Percentiles rank a stretch among this genome's conserved stretches.
These are phyloP conservation scores for Saccharomycopsis hybrid DNA, from an alignment of 1,139 yeast species.

Conservation along the genomic window DNA sequence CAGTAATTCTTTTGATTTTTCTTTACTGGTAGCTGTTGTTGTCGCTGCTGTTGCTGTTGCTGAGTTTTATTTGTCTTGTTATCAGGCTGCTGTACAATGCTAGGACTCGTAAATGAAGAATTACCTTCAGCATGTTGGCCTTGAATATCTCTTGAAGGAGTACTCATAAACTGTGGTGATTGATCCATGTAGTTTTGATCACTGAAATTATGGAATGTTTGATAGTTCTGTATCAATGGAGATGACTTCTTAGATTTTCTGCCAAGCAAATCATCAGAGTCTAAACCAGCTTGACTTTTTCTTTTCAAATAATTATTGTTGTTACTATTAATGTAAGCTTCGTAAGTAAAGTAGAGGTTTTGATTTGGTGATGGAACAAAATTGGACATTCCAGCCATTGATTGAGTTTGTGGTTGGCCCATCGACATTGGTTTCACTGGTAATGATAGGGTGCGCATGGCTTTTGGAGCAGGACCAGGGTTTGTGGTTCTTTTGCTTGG, in stretches of 20 bases:
- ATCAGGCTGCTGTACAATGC: neutral
- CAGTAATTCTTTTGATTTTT: conserved; percentile 9
- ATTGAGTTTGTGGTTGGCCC: neutral
- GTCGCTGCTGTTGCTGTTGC: neutral
- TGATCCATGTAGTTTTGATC: conserved; percentile 4
- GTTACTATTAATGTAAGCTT: neutral
- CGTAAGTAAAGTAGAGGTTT: neutral
- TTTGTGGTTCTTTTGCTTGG: conserved; percentile 26
- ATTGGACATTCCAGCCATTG: neutral
- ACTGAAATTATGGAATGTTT: neutral
- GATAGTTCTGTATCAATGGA: neutral
- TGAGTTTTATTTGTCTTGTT: neutral
- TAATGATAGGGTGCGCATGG: conserved; percentile 56
- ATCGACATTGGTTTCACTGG: conserved; percentile 33
- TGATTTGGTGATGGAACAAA: too few species aligned
- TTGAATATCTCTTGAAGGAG: neutral
- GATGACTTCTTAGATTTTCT: neutral
- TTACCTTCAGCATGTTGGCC: neutral
- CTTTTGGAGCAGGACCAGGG: conserved; percentile 41
- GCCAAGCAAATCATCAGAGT: neutral
- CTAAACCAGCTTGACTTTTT: neutral
- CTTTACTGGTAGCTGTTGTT: neutral
- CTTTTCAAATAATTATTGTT: neutral
- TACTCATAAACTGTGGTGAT: neutral
- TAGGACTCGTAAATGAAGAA: neutral